phyloP scores from a whole-genome alignment of 2,329 filamentous ascomycete species.

The Apiospora kogelbergensis region DNA sequence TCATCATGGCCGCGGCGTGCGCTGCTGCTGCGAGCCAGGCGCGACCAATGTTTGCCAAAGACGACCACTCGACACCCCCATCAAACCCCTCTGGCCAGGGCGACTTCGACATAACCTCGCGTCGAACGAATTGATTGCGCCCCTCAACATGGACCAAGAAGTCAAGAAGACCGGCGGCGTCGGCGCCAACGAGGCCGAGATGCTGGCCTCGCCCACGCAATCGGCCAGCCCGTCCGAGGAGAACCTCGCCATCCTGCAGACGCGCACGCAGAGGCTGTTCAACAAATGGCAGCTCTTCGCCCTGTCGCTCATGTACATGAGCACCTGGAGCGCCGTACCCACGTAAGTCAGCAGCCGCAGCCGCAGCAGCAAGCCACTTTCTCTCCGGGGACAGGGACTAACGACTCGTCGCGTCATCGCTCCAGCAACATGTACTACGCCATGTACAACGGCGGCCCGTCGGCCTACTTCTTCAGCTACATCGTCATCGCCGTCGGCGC shows the following conservation, averaged over 20 bases:
- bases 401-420: too few species aligned
- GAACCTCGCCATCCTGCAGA: conserved; percentile 12
- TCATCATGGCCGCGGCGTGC: neutral
- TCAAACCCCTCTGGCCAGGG: neutral
- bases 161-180: neutral
- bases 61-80: neutral
- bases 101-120: neutral
- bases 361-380: too few species aligned
- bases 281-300: conserved; percentile 15
- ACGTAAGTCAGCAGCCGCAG: conserved; percentile 11
- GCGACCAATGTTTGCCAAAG: neutral
- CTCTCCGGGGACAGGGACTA: too few species aligned
- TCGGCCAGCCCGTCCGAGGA: neutral
- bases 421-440: conserved; percentile 17
- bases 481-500: conserved; percentile 13
- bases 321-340: conserved; percentile 12
- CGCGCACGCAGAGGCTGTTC: conserved; percentile 12
- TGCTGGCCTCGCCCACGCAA: neutral
- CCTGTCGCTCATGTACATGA: conserved; percentile 16
- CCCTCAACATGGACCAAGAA: neutral
- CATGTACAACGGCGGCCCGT: conserved; percentile 14
- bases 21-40: neutral
- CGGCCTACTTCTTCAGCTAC: conserved; percentile 14
- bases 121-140: neutral
- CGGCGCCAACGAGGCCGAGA: neutral